These are phyloP conservation scores for Suhomyces faveliae DNA, from an alignment of 805 yeast species.

Conservation along the genomic window DNA sequence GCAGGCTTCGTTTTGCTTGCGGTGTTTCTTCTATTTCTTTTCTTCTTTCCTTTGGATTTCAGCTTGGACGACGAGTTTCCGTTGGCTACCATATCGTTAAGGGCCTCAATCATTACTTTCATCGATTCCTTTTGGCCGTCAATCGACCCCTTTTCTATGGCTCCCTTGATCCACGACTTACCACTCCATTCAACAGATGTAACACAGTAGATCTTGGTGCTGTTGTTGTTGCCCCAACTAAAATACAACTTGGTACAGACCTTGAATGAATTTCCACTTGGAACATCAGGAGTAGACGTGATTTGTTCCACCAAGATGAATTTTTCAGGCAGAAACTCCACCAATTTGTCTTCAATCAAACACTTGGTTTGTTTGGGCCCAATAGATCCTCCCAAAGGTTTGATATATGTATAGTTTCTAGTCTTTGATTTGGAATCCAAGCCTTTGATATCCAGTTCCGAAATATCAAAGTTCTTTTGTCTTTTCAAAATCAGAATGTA, in stretches of 20 bases:
- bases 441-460: constrained; percentile 28
- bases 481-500: constrained; percentile 39
- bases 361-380: constrained; percentile 94
- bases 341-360: constrained; percentile 51
- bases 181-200: constrained; percentile 87
- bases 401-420: constrained; percentile 64
- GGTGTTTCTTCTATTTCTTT: constrained; percentile 14
- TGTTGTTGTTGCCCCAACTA: constrained; percentile 69
- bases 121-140: constrained; percentile 76
- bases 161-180: constrained; percentile 84
- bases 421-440: constrained; percentile 38
- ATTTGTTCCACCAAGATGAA: constrained; percentile 60
- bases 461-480: constrained; percentile 26
- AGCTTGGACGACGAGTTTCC: constrained; percentile 12
- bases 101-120: constrained; percentile 45
- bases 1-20: constrained; percentile 5
- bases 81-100: constrained; percentile 39
- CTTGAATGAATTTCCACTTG: constrained; percentile 80
- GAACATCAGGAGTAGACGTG: constrained; percentile 89
- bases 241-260: constrained; percentile 71
- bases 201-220: constrained; percentile 61
- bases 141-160: constrained; percentile 80
- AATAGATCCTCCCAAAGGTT: constrained; percentile 73
- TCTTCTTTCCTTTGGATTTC: constrained; percentile 8
- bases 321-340: constrained; percentile 49